Conservation (phyloP, 1,284 basidiomycete species). For the Grifola frondosa region DNA sequence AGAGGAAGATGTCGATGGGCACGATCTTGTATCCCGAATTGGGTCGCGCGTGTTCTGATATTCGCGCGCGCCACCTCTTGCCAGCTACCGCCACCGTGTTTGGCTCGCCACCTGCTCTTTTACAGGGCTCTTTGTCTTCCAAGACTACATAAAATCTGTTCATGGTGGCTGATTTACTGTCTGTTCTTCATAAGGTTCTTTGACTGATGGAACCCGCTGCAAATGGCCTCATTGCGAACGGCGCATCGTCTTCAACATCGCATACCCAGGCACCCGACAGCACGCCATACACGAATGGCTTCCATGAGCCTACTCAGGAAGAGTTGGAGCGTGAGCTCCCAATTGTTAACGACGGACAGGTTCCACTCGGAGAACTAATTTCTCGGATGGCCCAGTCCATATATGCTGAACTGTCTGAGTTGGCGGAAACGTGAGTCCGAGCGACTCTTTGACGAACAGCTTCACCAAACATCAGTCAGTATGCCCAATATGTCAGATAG, state of each 20-base stretch:
- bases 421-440: conserved; percentile 78
- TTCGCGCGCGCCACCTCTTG: too few species aligned
- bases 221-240: conserved; percentile 17
- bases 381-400: conserved; percentile 77
- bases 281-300: conserved; percentile 26
- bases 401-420: conserved; percentile 80
- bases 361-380: conserved; percentile 73
- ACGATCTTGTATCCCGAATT: conserved; percentile 1
- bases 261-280: conserved; percentile 4
- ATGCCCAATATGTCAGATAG: conserved; percentile 82
- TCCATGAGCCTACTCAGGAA: conserved; percentile 48
- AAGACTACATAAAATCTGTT: too few species aligned
- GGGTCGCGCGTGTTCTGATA: too few species aligned
- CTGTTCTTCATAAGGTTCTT: background rate
- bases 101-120: too few species aligned
- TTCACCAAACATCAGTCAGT: conserved; percentile 39
- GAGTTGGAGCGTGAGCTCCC: conserved; percentile 76
- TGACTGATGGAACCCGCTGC: conserved; percentile 22
- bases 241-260: conserved; percentile 2
- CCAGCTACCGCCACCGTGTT: too few species aligned
- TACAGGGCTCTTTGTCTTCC: too few species aligned
- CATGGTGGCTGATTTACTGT: background rate
- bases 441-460: conserved; percentile 5
- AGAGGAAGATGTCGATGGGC: conserved; percentile 4
- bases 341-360: conserved; percentile 71